Percentiles rank a stretch among this genome's conserved stretches.
These are phyloP conservation scores for Nephromyces sp. DNA, from an alignment of 169 alveolate genomes.

Conservation along the genomic window DNA sequence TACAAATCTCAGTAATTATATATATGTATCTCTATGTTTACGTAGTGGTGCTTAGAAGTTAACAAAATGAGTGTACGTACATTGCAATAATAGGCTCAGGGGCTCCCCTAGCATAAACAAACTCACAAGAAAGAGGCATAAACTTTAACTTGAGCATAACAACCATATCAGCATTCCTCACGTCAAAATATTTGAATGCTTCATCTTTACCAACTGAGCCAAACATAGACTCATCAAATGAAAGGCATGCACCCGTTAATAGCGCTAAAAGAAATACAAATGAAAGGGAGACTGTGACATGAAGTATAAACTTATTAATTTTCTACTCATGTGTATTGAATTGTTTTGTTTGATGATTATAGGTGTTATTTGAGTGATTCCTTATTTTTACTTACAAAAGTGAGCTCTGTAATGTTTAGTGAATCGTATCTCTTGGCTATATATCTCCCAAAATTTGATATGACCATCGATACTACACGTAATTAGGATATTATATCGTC, in stretches of 20 bases:
- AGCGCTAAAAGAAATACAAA: conserved; percentile 4
- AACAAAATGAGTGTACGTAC: conserved; percentile 40
- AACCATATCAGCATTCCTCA: conserved; percentile 34
- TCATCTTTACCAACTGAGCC: conserved; percentile 66
- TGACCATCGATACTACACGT: conserved; percentile 91
- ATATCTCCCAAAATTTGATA: conserved; percentile 92
- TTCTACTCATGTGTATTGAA: too few relatives aligned
- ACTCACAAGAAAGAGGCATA: conserved; percentile 54
- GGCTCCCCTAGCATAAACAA: conserved; percentile 36
- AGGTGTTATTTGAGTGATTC: background rate
- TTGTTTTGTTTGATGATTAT: too few relatives aligned
- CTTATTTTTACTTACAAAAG: conserved; percentile 62
- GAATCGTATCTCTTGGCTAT: conserved; percentile 83
- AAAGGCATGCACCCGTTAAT: conserved; percentile 35
- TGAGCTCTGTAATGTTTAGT: conserved; percentile 93
- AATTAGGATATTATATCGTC: conserved; percentile 71
- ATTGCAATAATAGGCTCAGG: conserved; percentile 47
- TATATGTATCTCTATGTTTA: conserved; percentile 29
- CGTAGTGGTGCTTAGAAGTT: too few relatives aligned
- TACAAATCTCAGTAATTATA: background rate
- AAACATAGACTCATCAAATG: conserved; percentile 58
- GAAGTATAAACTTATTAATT: background rate
- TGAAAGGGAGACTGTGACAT: background rate
- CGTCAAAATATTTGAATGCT: conserved; percentile 55
- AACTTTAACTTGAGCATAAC: conserved; percentile 40